These are phyloP conservation scores for Pichia sp. DNA, from an alignment of 1,139 yeast species.

Conservation along the genomic window DNA sequence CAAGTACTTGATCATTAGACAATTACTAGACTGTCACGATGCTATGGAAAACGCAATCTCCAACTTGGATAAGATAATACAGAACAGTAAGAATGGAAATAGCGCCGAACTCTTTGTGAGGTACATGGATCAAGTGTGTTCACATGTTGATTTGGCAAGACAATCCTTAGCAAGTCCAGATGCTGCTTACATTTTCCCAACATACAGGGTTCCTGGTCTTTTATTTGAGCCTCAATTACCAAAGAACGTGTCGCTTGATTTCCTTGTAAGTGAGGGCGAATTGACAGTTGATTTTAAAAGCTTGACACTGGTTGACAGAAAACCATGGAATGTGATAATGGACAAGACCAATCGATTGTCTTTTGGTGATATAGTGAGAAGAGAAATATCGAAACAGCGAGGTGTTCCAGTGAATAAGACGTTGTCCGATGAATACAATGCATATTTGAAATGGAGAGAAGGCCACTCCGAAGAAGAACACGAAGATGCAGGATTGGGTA, in stretches of 20 bases:
- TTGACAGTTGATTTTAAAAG: conserved; percentile 32
- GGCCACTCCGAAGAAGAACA: conserved; percentile 7
- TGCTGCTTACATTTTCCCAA: conserved; percentile 31
- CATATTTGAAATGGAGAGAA: conserved; percentile 27
- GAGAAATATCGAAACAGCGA: conserved; percentile 31
- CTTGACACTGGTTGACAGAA: conserved; percentile 25
- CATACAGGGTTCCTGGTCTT: conserved; percentile 22
- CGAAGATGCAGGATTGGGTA: conserved; percentile 8
- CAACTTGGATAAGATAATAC: conserved; percentile 26
- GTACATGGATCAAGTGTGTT: conserved; percentile 25
- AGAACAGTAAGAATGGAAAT: conserved; percentile 13
- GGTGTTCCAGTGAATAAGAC: conserved; percentile 29
- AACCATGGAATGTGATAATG: conserved; percentile 33
- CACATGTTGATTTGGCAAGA: conserved; percentile 29
- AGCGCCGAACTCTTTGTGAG: conserved; percentile 21
- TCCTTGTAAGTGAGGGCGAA: conserved; percentile 32
- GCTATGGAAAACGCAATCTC: conserved; percentile 30
- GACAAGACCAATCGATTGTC: conserved; percentile 24
- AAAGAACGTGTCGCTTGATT: conserved; percentile 28
- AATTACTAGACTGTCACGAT: conserved; percentile 34
- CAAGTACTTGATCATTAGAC: conserved; percentile 26
- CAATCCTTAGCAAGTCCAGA: conserved; percentile 28
- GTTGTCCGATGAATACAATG: conserved; percentile 30
- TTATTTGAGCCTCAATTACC: conserved; percentile 31
- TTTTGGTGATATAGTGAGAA: conserved; percentile 33